Base-by-base conservation (phyloP, 2,329 filamentous ascomycete species). In the Neopestalotiopsis sp. region DNA sequence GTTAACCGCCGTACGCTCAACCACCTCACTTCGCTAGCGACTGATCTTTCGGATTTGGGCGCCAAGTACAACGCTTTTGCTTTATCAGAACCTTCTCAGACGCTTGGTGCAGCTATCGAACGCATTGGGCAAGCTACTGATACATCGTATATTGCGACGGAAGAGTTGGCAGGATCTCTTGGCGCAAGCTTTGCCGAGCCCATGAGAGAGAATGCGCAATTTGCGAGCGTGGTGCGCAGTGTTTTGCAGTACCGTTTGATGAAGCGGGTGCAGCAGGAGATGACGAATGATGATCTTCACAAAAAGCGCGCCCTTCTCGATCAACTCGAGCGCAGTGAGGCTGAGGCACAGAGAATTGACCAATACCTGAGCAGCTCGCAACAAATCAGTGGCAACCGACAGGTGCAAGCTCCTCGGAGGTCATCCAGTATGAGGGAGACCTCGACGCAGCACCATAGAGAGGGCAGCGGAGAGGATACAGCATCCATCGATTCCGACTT, bases 1-100 rank as follows among this genome's bases (percentile, higher is more conserved):
- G 94, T 98, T 71, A 99, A 98, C 76, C 90, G 95, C 40, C 89
- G 96, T 45, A 94, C 95, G 5, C 84, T 99, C 6, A 93, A 90
- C 70, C 96, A 99, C 76, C 82, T 98, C 10, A 93, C 93, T 14
- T 90, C 92, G 5, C 85, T 98, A 63, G 94, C 94, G 2, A 88
- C 94, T 5, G 96, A 99, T 78, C 87, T 98, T 70, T 94, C 94
- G 73, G 96, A 99, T 77, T 86, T 99, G 9, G 96, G 96, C 7
- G 96, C 95, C n/a, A 89, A 94, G 70, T 98, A 96, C 80, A 99
- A 99, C 76, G 96, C 93, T 1, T 99, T 99, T 80, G 97, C 97
- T 0, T 86, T 99, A 1, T 98, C 95, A 0, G 96, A 99, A 79
- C 93, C 94, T 73, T 95, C 94, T 0, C 91, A 92, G 13, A 94